Conservation (phyloP, 768 basidiomycete genomes). For the Mycena latifolia region DNA sequence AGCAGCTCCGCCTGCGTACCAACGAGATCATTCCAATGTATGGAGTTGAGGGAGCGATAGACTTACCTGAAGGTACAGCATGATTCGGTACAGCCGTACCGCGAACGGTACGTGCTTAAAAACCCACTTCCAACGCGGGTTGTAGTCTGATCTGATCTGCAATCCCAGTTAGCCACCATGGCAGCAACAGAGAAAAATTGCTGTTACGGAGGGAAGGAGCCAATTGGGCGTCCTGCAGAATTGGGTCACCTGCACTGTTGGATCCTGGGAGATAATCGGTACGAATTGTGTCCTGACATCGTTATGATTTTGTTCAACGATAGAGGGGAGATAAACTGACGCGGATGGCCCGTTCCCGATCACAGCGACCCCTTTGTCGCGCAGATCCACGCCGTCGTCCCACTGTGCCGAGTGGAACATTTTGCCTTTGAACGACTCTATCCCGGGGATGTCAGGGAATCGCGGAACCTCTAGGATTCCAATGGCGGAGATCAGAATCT, state of each 20-base stretch:
- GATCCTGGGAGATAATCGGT: no score
- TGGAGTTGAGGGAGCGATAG: neutral
- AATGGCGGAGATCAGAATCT: conserved; percentile 65
- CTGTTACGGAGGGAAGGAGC: conserved; percentile 61
- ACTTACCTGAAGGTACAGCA: conserved; percentile 33
- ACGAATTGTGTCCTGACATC: conserved; percentile 68
- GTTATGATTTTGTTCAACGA: neutral
- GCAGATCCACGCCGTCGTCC: conserved; percentile 53
- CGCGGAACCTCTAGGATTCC: conserved; percentile 61
- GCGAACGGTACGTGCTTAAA: conserved; percentile 55
- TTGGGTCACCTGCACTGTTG: conserved; percentile 65
- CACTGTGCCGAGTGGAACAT: conserved; percentile 69
- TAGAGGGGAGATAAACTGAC: conserved; percentile 46
- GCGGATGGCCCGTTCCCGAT: conserved; percentile 71
- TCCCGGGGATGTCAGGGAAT: conserved; percentile 48
- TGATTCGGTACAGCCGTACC: conserved; percentile 45
- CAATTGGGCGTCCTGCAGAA: conserved; percentile 73
- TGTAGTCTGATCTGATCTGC: conserved; percentile 45
- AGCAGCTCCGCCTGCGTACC: conserved; percentile 22
- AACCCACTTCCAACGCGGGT: conserved; percentile 50
- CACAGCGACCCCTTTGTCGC: conserved; percentile 63
- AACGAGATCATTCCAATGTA: neutral
- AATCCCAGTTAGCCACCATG: no score
- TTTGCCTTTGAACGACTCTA: conserved; percentile 58
- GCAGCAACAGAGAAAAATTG: no score